Evolutionary conservation across 1,284 basidiomycete genomes (phyloP), one percentile per base, ranked within the genome.

Genomic region (Mycosarcoma maydis): DNA sequence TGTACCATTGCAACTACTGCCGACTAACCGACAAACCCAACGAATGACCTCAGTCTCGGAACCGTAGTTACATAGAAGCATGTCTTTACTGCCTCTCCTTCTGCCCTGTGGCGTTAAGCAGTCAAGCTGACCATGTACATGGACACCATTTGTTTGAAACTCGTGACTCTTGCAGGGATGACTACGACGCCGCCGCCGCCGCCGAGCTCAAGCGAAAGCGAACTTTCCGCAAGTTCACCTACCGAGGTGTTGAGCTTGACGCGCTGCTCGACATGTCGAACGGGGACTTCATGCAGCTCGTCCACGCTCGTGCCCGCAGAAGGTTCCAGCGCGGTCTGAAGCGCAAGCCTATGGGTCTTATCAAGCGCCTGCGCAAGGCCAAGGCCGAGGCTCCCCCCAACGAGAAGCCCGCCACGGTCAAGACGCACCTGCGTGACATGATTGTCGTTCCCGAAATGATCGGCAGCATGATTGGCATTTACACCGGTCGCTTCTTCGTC

Each of bases 371-470:
- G 76, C 92, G 96, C 84, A 97, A 96, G 86, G 92, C 96, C 72
- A 98, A 98, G 90, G 97, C 95, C 87, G 94, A 98, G 85, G 92
- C 94, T 39, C 91, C 88, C 64, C 92, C 95, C 80, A 97, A 97
- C 86, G 92, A 98, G 86, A 98, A 99, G 88, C 96, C 96, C 69
- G 88, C 92, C 53, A 91, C 94, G 77, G 94, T 99, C 83, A 98
- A 98, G 89, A 99, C 96, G 55, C 96, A 99, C 86, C 87, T 98
- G 77, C 93, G 95, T 83, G 90, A 98, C 87, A 98, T 99, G 95
- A 94, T 98, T 84, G 90, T 98, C 84, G 95, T 98, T 69, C 96
- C 95, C 56, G 95, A 99, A 87, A 98, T 99, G 96, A 97, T 98
- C 84, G 68, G 68, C 54, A 65, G 60, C 43, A 72, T 80, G 51